These are phyloP conservation scores for Fusarium beomiforme DNA, from an alignment of 2,329 filamentous ascomycete genomes.

Conservation along the genomic window DNA sequence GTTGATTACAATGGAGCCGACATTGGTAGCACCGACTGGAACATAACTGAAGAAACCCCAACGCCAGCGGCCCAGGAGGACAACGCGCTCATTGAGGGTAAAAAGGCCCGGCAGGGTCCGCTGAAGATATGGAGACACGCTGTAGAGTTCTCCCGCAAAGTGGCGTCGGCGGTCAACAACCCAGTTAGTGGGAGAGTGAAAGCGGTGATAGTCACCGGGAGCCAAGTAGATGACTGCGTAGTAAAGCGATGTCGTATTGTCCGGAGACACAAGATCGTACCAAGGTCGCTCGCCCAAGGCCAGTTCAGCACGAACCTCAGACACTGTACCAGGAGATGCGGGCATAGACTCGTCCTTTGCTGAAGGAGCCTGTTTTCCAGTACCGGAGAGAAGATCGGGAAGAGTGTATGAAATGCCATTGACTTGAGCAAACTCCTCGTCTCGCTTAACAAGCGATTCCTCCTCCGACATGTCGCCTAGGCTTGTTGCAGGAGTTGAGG, in stretches of 20 bases:
- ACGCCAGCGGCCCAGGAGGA: slow-evolving; percentile 91
- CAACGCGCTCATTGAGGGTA: slow-evolving; percentile 95
- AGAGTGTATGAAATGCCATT: slow-evolving; percentile 97
- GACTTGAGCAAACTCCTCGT: slow-evolving; percentile 92
- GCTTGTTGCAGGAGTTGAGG: slow-evolving; percentile 39
- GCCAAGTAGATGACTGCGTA: slow-evolving; percentile 97
- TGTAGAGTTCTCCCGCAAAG: slow-evolving; percentile 96
- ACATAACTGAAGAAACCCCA: slow-evolving; percentile 98
- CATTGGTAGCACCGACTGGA: slow-evolving; percentile 95
- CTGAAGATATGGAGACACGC: slow-evolving; percentile 93
- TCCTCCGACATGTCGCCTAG: slow-evolving; percentile 53
- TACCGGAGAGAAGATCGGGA: slow-evolving; percentile 85
- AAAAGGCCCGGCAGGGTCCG: slow-evolving; percentile 93
- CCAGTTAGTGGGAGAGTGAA: slow-evolving; percentile 96
- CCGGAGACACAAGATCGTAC: slow-evolving; percentile 72
- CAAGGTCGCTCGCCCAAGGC: slow-evolving; percentile 76
- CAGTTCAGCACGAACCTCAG: slow-evolving; percentile 85
- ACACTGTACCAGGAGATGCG: slow-evolving; percentile 74
- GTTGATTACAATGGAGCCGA: slow-evolving; percentile 96
- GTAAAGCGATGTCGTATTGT: slow-evolving; percentile 79
- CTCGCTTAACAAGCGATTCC: slow-evolving; percentile 76
- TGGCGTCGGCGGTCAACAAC: slow-evolving; percentile 95
- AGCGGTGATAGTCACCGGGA: slow-evolving; percentile 97
- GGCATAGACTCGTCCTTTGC: slow-evolving; percentile 79
- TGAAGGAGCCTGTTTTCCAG: slow-evolving; percentile 55